A percentile compares a stretch with the other conserved stretches of the same genome.
Evolutionary conservation across 2,329 filamentous ascomycete species (phyloP).

Genomic region (Alternaria hordeiaustralica): DNA sequence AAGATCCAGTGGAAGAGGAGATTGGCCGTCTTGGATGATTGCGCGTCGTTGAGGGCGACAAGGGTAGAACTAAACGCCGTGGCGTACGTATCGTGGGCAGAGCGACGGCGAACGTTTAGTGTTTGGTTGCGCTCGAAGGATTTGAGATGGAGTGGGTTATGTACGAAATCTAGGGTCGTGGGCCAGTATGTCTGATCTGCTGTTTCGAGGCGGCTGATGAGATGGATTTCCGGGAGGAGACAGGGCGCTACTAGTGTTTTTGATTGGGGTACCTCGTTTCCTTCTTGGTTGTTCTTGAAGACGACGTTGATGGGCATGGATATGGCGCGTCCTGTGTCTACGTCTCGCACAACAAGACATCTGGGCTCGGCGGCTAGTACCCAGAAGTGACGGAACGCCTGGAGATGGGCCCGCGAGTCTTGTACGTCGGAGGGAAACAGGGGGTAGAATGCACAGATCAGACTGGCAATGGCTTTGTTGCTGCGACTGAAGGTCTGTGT

Average conservation of each 20-base stretch:
- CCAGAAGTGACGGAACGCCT: slow-evolving; percentile 98
- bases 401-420: slow-evolving; percentile 92
- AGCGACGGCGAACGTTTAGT: slow-evolving; percentile 75
- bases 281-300: slow-evolving; percentile 52
- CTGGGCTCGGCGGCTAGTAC: slow-evolving; percentile 89
- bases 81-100: slow-evolving; percentile 62
- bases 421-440: slow-evolving; percentile 87
- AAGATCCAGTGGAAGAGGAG: slow-evolving; percentile 78
- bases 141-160: slow-evolving; percentile 65
- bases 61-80: slow-evolving; percentile 76
- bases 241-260: slow-evolving; percentile 59
- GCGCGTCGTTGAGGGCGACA: slow-evolving; percentile 71
- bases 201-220: slow-evolving; percentile 68
- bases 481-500: slow-evolving; percentile 91
- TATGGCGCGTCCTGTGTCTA: slow-evolving; percentile 81
- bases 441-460: slow-evolving; percentile 93
- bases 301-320: slow-evolving; percentile 73
- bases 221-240: slow-evolving; percentile 68
- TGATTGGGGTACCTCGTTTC: neutral
- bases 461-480: slow-evolving; percentile 81
- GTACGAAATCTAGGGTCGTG: slow-evolving; percentile 74
- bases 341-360: slow-evolving; percentile 86
- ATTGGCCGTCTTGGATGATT: slow-evolving; percentile 44
- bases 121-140: slow-evolving; percentile 75
- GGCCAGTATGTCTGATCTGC: slow-evolving; percentile 78